Base-by-base conservation (phyloP, 129 eudicot species). In the Tagetes patula region DNA sequence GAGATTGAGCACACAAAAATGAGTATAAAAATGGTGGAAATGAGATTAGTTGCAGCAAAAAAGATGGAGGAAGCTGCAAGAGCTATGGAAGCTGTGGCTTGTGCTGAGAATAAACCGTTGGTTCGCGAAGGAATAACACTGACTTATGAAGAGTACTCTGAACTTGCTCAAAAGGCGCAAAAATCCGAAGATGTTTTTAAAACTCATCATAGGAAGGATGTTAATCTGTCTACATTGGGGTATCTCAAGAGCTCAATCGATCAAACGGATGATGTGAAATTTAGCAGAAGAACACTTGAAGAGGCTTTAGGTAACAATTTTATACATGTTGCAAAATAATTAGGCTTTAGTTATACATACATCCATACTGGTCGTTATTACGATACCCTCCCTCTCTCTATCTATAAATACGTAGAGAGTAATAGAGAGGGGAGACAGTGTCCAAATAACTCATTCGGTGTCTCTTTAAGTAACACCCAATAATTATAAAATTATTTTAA, bases 21-120 rank as follows among this genome's bases (percentile, higher is more conserved):
- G 61, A 86, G 92, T 65, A 88, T 91, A 62, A 87, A 71, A 72
- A 86, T 91, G 97, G 94, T 90, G 66, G 97, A 91, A 76, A 91
- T 91, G 97, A 87, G 97, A 36, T 79, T 88, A 58, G 58, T 81
- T 36, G 92, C 95, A 0, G 97, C 97, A n/a, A 88, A 85, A 77
- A 91, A 91, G 69, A 85, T 91, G 81, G 97, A 91, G 70, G 97
- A 91, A 70, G 97, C 97, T 5, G 97, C 97, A 38, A 83, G 87
- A 64, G 97, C 97, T 30, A 87, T 89, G 80, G 92, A 91, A 81
- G 91, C 90, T 27, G 86, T 91, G 58, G 91, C 97, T 13, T 75
- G 81, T 69, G 88, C 92, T 9, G 84, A 87, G 66, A 75, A 72
- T 54, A 80, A 41, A 27, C 66, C 74, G 3, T 70, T 67, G 50